These are phyloP conservation scores for Ceratocystis lukuohia DNA, from an alignment of 2,329 filamentous ascomycete species.

Conservation along the genomic window DNA sequence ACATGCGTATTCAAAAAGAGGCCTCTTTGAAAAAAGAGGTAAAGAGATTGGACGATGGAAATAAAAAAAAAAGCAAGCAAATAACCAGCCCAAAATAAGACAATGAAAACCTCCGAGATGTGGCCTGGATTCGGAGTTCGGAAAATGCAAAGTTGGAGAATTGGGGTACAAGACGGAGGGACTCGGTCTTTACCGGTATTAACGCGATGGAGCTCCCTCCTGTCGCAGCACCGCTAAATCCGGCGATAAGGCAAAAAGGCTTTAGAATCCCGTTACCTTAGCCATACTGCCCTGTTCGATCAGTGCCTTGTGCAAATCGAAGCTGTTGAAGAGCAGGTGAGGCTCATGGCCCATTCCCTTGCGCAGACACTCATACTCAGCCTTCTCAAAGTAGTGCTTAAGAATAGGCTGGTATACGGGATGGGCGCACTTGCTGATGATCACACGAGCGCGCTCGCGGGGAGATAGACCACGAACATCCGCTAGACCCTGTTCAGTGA, in stretches of 20 bases:
- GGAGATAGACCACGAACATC: constrained; percentile 74
- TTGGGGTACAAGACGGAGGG: neutral
- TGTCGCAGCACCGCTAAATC: neutral
- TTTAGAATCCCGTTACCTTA: constrained; percentile 43
- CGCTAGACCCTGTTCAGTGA: constrained; percentile 62
- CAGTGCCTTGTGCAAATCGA: constrained; percentile 80
- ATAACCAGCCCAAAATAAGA: neutral
- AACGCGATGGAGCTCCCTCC: neutral
- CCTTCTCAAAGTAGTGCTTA: constrained; percentile 68
- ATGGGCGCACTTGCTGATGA: constrained; percentile 78
- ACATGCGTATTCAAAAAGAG: neutral
- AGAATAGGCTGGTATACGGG: constrained; percentile 75
- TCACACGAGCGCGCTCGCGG: constrained; percentile 66
- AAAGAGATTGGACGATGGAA: neutral
- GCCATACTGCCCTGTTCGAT: constrained; percentile 73
- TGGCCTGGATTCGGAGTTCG: neutral
- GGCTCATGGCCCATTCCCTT: constrained; percentile 88
- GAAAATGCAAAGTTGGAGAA: neutral
- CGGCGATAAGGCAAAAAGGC: neutral
- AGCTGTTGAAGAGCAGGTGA: constrained; percentile 71
- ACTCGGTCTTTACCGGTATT: neutral
- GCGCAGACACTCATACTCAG: constrained; percentile 70
- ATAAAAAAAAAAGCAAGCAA: neutral
- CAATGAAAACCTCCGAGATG: neutral
- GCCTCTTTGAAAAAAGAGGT: neutral